Percentiles rank a stretch among this genome's conserved stretches.
Evolutionary conservation across 1,139 yeast species (phyloP).

Genomic region (Pneumocystis carinii): DNA sequence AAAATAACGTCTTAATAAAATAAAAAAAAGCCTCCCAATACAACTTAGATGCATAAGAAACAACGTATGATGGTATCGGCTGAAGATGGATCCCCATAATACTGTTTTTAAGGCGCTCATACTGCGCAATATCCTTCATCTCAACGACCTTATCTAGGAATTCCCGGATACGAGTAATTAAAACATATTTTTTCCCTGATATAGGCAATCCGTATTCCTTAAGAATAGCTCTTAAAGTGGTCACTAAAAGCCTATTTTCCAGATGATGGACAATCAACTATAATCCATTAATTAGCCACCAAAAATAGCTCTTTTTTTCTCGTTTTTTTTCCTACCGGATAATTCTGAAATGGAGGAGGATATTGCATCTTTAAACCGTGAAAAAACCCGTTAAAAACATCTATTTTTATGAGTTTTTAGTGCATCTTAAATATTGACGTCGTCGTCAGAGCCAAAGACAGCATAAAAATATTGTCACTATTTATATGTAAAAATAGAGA

Average conservation of each 20-base stretch:
- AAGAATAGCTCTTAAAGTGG: slow-evolving; percentile 8
- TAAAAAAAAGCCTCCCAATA: neutral
- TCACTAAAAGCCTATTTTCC: slow-evolving; percentile 8
- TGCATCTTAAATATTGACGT: neutral
- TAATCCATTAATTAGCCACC: neutral
- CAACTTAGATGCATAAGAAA: neutral
- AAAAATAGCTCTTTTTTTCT: neutral
- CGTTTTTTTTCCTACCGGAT: neutral
- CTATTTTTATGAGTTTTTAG: neutral
- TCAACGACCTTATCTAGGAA: slow-evolving; percentile 2
- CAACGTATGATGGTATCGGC: neutral
- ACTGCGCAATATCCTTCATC: slow-evolving; percentile 1
- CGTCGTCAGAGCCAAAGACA: neutral
- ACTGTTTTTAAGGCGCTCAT: slow-evolving; percentile 4
- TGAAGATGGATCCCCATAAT: slow-evolving; percentile 2
- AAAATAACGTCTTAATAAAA: neutral
- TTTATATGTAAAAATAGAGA: too few relatives aligned
- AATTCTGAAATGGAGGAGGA: neutral
- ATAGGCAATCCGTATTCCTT: slow-evolving; percentile 6
- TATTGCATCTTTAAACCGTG: neutral
- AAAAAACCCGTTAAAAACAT: neutral
- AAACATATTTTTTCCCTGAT: slow-evolving; percentile 5
- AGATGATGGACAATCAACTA: slow-evolving; percentile 3
- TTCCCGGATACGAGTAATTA: slow-evolving; percentile 7
- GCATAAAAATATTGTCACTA: too few relatives aligned